A percentile compares a stretch with the other conserved stretches of the same genome.
These are phyloP conservation scores for Cruciata laevipes DNA, from an alignment of 257 asterid species.

Conservation along the genomic window DNA sequence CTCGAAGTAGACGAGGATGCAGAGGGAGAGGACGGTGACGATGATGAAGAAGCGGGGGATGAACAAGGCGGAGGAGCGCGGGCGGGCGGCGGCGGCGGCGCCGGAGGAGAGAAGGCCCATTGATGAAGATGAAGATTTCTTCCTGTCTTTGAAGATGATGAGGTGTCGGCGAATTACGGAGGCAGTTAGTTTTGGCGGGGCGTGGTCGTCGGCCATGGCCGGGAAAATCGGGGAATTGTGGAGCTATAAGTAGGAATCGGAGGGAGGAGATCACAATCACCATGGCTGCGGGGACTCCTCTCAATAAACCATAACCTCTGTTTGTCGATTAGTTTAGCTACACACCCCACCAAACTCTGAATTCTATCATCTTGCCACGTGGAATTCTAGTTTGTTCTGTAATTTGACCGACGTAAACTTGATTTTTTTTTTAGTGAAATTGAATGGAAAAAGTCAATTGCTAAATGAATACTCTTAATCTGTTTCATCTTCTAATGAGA, in stretches of 20 bases:
- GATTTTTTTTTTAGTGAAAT: too few species aligned
- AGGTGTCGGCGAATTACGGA: not conserved
- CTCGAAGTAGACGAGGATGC: conserved; percentile 39
- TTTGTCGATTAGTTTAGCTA: not conserved
- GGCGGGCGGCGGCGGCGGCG: not conserved
- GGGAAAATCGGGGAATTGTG: not conserved
- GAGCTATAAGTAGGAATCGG: not conserved
- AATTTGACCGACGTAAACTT: too few species aligned
- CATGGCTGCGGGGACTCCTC: not conserved
- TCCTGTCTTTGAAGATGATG: not conserved
- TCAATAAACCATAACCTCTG: not conserved
- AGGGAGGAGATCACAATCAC: not conserved
- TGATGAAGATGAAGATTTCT: not conserved
- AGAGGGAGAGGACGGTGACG: conserved; percentile 26
- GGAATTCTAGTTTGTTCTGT: too few species aligned
- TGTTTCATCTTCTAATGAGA: too few species aligned
- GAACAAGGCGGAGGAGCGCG: conserved; percentile 12
- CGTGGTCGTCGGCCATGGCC: conserved; percentile 3
- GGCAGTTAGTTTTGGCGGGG: not conserved
- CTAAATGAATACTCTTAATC: too few species aligned
- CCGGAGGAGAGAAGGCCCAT: conserved; percentile 27
- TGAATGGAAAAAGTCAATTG: too few species aligned
- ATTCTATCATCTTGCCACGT: not conserved
- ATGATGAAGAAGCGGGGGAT: conserved; percentile 35
- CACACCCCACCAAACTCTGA: not conserved